A percentile compares a stretch with the other conserved stretches of the same genome.
phyloP scores from a whole-genome alignment of 2,329 filamentous ascomycete genomes.

The Paecilomyces variotii region DNA sequence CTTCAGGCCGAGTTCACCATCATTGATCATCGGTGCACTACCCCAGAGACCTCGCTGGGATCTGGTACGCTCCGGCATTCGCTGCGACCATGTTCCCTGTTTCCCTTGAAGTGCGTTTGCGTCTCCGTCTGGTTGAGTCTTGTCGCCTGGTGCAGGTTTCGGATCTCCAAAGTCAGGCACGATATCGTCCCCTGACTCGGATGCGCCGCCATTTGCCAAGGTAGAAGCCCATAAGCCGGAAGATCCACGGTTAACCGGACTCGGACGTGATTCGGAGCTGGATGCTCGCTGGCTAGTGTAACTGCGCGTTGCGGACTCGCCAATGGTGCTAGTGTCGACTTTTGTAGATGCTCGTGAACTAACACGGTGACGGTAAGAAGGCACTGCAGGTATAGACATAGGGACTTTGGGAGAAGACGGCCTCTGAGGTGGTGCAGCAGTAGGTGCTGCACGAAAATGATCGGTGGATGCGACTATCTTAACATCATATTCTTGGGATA shows the following conservation, averaged over 20 bases:
- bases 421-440: conserved; percentile 5
- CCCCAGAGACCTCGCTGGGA: conserved; percentile 33
- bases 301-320: conserved; percentile 3
- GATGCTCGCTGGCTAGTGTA: conserved; percentile 4
- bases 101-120: conserved; percentile 1
- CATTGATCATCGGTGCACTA: conserved; percentile 19
- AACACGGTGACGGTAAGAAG: conserved; percentile 25
- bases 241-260: conserved; percentile 8
- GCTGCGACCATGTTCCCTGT: conserved; percentile 8
- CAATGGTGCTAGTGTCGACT: conserved; percentile 16
- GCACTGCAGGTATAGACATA: conserved; percentile 12
- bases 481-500: conserved; percentile 51
- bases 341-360: conserved; percentile 16
- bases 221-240: conserved; percentile 31
- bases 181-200: conserved; percentile 22
- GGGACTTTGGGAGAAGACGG: conserved; percentile 15
- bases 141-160: conserved; percentile 9
- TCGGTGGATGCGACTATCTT: conserved; percentile 54
- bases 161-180: conserved; percentile 29
- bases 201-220: conserved; percentile 11
- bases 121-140: neutral
- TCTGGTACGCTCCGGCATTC: conserved; percentile 19
- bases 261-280: conserved; percentile 7
- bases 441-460: conserved; percentile 46
- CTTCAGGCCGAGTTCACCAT: conserved; percentile 19